Percentiles rank a stretch among this genome's conserved stretches.
Conservation (phyloP, 768 basidiomycete genomes). For the Suillus tomentosus region DNA sequence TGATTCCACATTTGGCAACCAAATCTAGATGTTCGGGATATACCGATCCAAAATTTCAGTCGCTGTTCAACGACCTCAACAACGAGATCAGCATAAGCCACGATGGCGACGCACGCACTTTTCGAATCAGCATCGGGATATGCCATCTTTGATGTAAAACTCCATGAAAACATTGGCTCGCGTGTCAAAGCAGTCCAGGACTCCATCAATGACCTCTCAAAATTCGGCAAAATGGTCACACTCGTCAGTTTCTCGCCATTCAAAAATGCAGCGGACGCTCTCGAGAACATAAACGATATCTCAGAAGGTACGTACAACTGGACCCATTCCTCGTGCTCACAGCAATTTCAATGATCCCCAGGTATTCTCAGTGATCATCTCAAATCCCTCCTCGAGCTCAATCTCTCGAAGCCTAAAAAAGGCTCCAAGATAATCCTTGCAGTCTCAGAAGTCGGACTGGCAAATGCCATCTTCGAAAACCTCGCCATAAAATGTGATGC, state of each 20-base stretch:
- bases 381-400: constrained; percentile 82
- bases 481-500: constrained; percentile 69
- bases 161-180: constrained; percentile 85
- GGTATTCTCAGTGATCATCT: constrained; percentile 87
- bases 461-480: constrained; percentile 72
- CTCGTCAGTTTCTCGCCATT: constrained; percentile 92
- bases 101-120: constrained; percentile 81
- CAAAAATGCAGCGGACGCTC: constrained; percentile 88
- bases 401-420: constrained; percentile 77
- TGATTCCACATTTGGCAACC: too few relatives aligned
- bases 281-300: constrained; percentile 95
- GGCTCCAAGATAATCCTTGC: constrained; percentile 71
- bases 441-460: constrained; percentile 76
- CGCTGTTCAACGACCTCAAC: constrained; percentile 35
- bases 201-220: constrained; percentile 82
- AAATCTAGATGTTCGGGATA: background rate
- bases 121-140: constrained; percentile 96
- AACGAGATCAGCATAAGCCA: constrained; percentile 31
- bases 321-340: constrained; percentile 4
- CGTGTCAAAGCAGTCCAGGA: constrained; percentile 79
- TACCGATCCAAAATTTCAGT: constrained; percentile 25
- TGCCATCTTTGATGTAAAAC: constrained; percentile 87
- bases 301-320: constrained; percentile 74
- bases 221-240: constrained; percentile 91
- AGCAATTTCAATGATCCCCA: constrained; percentile 30